These are phyloP conservation scores for Cutaneotrichosporon curvatum DNA, from an alignment of 1,284 basidiomycete species.

Conservation along the genomic window DNA sequence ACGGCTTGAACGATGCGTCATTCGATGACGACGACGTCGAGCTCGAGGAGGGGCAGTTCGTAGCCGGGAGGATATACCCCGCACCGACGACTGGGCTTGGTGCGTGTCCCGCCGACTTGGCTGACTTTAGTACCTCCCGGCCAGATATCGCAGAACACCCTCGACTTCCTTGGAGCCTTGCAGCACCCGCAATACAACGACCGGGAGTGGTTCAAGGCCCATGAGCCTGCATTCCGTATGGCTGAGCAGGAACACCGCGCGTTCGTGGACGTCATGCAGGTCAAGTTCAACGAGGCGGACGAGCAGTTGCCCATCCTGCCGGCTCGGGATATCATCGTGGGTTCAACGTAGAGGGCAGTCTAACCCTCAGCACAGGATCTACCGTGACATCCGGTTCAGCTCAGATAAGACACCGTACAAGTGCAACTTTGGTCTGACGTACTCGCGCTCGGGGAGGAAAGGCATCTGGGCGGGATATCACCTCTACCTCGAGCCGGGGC, in stretches of 20 bases:
- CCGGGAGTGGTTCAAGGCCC: conserved; percentile 61
- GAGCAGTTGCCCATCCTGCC: conserved; percentile 74
- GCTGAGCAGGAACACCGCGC: conserved; percentile 82
- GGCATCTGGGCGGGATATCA: conserved; percentile 45
- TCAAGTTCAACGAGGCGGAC: conserved; percentile 61
- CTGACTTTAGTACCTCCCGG: conserved; percentile 63
- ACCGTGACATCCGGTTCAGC: conserved; percentile 66
- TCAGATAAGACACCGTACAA: conserved; percentile 73
- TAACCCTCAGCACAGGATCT: conserved; percentile 44
- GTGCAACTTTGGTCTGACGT: conserved; percentile 52
- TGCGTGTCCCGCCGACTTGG: conserved; percentile 37
- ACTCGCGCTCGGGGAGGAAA: conserved; percentile 40
- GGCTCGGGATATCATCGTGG: conserved; percentile 72
- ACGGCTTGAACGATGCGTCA: conserved; percentile 1
- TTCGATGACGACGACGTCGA: conserved; percentile 27
- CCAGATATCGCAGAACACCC: conserved; percentile 72
- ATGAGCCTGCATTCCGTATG: conserved; percentile 69
- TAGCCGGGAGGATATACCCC: conserved; percentile 46
- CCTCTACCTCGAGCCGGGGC: conserved; percentile 56
- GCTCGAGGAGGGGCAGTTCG: conserved; percentile 32
- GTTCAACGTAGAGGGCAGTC: conserved; percentile 19
- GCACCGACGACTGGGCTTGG: conserved; percentile 75
- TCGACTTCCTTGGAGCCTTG: conserved; percentile 67
- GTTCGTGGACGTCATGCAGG: conserved; percentile 64
- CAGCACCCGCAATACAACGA: conserved; percentile 73